Percentiles rank a stretch among this genome's conserved stretches.
These are phyloP conservation scores for Staphylotrichum tortipilum DNA, from an alignment of 495 filamentous ascomycete genomes.

Conservation along the genomic window DNA sequence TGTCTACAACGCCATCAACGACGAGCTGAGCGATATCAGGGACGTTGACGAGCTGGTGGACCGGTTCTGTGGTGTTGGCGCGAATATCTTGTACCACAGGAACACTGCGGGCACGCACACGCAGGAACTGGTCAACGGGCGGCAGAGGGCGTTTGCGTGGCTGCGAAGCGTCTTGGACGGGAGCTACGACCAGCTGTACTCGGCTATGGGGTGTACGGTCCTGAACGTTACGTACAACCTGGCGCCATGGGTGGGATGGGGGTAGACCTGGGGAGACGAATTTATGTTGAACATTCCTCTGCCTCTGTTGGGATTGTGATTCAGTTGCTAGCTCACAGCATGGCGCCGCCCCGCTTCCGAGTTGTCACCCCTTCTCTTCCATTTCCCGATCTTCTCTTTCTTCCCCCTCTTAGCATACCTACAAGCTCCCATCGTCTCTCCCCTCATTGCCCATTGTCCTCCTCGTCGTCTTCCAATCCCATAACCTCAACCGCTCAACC, in stretches of 20 bases:
- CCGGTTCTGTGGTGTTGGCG: constrained; percentile 30
- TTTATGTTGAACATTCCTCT: not conserved
- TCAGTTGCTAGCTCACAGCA: too few relatives aligned
- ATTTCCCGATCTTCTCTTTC: too few relatives aligned
- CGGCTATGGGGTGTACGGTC: not conserved
- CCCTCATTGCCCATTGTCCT: too few relatives aligned
- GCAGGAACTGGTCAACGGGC: not conserved
- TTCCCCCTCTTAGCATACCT: too few relatives aligned
- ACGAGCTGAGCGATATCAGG: constrained; percentile 37
- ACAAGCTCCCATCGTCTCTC: too few relatives aligned
- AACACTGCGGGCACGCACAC: constrained; percentile 16
- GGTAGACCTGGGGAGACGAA: not conserved
- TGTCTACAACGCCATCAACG: constrained; percentile 43
- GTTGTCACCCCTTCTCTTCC: too few relatives aligned
- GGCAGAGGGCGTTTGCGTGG: constrained; percentile 1
- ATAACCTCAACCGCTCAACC: too few relatives aligned
- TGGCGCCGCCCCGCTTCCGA: too few relatives aligned
- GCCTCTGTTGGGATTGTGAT: too few relatives aligned
- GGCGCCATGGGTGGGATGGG: constrained; percentile 1
- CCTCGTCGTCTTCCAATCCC: too few relatives aligned
- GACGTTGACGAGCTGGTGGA: constrained; percentile 38
- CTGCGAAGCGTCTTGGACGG: not conserved
- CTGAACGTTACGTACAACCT: not conserved
- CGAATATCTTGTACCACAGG: constrained; percentile 36
- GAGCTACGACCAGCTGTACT: not conserved